Base-by-base conservation (phyloP, 2,329 filamentous ascomycete species). In the Aspergillus piperis region DNA sequence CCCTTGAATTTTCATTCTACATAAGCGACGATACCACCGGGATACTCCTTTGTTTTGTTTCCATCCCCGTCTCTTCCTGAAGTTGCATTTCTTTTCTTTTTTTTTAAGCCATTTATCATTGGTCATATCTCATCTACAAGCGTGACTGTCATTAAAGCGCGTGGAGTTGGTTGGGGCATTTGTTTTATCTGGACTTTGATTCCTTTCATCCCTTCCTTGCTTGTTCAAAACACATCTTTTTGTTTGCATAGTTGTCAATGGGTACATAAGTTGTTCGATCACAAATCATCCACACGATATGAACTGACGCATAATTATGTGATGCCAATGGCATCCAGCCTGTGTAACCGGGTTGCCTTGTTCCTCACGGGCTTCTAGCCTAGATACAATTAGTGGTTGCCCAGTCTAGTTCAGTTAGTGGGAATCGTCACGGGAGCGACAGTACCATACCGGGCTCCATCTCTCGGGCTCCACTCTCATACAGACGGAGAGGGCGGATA, bases 151-250 rank as follows among this genome's bases (percentile, higher is more conserved):
- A 57, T 52, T 53, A 61, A 63, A 52, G 66, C 64, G 65, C 62
- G 66, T 62, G 69, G 69, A 59, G 67, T 71, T 65, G 60, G 60
- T 54, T 47, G 44, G 36, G 57, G 63, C 58, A 59, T 66, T 63
- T 54, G 58, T 53, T 55, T 47, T 56, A 11, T 15, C 54, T 41
- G 39, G 39, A 21, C 19, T 23, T 19, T 23, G 21, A 5, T 44
- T 42, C 11, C 32, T 21, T 44, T 44, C 8, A 21, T 21, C 19
- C 10, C 41, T 19, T 42, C 10, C 11, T 19, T 44, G 10, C 41
- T 23, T 23, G 10, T 23, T 13, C 19, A 23, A n/a, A 19, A 23
- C 32, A 36, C 10, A 13, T 36, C 32, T 36, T 36, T 44, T 15
- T 44, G 2, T 44, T 19, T 44, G 19, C 41, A 44, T 44, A 44